Evolutionary conservation across 1,284 basidiomycete genomes (phyloP).

Genomic region (Ustilago lituana): DNA sequence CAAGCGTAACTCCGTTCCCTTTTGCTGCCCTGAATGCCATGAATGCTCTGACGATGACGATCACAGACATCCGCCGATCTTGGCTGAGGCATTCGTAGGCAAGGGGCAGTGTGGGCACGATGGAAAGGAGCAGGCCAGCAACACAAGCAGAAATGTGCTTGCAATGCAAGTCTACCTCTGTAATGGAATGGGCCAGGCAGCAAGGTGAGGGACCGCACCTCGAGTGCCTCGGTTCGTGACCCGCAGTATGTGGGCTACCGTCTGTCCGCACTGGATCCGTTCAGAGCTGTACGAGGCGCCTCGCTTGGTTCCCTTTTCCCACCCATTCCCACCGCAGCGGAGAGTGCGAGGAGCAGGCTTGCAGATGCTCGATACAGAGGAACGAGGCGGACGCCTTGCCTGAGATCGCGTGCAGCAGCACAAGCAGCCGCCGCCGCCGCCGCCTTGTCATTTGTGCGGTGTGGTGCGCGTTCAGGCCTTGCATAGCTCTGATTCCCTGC

Average conservation of each 20-base stretch:
- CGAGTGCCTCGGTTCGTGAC: constrained; percentile 34
- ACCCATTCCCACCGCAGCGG: constrained; percentile 13
- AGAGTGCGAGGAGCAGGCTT: constrained; percentile 7
- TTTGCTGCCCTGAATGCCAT: not conserved
- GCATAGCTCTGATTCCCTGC: constrained; percentile 12
- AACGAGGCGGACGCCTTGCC: not conserved
- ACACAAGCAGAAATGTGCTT: not conserved
- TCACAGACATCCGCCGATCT: not conserved
- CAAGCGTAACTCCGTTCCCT: too few species aligned
- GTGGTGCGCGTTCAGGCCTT: constrained; percentile 6
- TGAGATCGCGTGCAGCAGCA: constrained; percentile 1
- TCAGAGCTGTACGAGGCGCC: not conserved
- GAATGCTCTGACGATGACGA: not conserved
- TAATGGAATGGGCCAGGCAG: constrained; percentile 11
- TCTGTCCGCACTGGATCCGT: too few species aligned
- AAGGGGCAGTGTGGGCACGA: constrained; percentile 18
- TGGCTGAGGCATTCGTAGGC: constrained; percentile 17
- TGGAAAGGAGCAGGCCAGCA: constrained; percentile 2
- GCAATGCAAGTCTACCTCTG: not conserved
- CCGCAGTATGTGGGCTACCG: constrained; percentile 11
- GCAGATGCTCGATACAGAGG: too few species aligned
- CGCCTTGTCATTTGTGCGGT: too few species aligned
- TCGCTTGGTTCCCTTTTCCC: constrained; percentile 22
- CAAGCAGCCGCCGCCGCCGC: too few species aligned
- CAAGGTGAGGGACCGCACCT: constrained; percentile 1